Conservation (phyloP, 441 rosid genomes). For the Pelargonium citronellum region DNA sequence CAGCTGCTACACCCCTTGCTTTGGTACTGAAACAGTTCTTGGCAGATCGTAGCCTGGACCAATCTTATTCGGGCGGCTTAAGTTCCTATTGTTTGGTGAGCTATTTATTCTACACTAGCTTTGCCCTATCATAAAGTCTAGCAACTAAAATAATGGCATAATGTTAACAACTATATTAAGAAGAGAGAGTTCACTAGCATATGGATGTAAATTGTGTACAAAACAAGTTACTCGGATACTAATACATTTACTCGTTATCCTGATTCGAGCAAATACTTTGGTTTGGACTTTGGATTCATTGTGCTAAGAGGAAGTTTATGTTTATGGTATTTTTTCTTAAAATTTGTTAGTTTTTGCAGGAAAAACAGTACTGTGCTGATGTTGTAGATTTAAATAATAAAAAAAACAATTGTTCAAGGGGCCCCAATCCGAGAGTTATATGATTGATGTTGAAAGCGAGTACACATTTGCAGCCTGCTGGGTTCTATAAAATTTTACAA, state of each 20-base stretch:
- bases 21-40: conserved; percentile 93
- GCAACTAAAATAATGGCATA: background rate
- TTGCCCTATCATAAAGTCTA: background rate
- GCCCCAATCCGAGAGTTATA: too few species aligned
- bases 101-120: conserved; percentile 11
- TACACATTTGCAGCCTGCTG: too few species aligned
- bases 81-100: conserved; percentile 96
- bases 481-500: too few species aligned
- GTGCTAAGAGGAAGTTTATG: background rate
- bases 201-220: background rate
- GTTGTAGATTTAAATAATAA: too few species aligned
- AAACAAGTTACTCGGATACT: background rate
- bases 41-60: conserved; percentile 98
- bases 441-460: too few species aligned
- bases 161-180: background rate
- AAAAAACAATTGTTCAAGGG: too few species aligned
- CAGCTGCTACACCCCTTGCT: conserved; percentile 93
- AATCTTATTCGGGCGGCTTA: conserved; percentile 98
- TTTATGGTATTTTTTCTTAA: background rate
- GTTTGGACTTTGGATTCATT: background rate
- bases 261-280: background rate
- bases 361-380: too few species aligned
- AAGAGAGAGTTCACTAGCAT: background rate
- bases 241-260: background rate
- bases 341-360: too few species aligned